Evolutionary conservation across 345 rosid genomes (phyloP), one percentile per base, ranked within the genome.

Genomic region (Salix udensis): DNA sequence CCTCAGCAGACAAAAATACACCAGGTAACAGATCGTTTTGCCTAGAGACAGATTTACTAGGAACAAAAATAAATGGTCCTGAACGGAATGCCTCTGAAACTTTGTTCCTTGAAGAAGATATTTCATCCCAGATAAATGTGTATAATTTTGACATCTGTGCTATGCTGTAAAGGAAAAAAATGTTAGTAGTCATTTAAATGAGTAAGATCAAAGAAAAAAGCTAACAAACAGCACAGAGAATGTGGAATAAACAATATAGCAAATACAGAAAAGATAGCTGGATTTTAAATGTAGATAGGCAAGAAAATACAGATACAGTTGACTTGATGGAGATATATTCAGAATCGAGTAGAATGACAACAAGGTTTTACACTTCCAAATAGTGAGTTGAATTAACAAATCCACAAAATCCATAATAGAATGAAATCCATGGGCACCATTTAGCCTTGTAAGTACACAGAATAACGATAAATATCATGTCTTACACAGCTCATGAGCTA

Each of bases 71-170:
- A 81, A 81, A 88, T 60, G 91, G 86, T 30, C 68, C 79, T 37
- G 86, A 64, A 78, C 52, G 85, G 70, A 96, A 85, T 82, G 87
- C 88, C 76, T 85, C 88, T 4, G 67, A 72, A 77, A 89, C 77
- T 74, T 88, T 83, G 79, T 84, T 80, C 86, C 77, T 83, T 67
- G 88, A 83, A 77, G 84, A 81, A 69, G 83, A 83, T 78, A 88
- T 85, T 84, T 93, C 91, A 79, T 85, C 87, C 96, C 92, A 88
- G 73, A 96, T 81, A 82, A 81, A 91, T 67, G 88, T 74, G 86
- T 96, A 96, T 34, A 93, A 87, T 81, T 85, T 89, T 70, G 96
- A 84, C 87, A 96, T 90, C 82, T 92, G 90, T 67, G 87, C 84
- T 62, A 91, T 75, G 75, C 99, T 96, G 97, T 76, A 42, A n/a